Evolutionary conservation across 2,329 filamentous ascomycete species (phyloP).

Genomic region (Hypoxylon sp.): DNA sequence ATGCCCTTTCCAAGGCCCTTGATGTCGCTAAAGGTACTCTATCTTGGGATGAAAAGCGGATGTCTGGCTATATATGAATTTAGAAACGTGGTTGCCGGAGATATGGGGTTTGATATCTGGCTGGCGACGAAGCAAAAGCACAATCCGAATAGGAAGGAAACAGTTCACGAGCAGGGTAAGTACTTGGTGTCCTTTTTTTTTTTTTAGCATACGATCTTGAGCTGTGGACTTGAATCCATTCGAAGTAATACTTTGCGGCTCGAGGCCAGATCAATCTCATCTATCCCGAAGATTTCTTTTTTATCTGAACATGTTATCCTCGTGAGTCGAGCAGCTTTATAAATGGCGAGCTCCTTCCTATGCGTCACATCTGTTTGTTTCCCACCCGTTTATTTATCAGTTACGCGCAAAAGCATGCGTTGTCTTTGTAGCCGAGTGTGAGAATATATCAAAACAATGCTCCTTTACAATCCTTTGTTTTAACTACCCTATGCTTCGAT

Average conservation of each 20-base stretch:
- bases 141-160: no score
- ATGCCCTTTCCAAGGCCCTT: no score
- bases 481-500: neutral
- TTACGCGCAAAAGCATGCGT: neutral
- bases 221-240: conserved; percentile 5
- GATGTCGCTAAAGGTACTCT: no score
- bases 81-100: no score
- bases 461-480: neutral
- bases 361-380: conserved; percentile 8
- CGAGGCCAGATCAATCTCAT: neutral
- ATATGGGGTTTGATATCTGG: no score
- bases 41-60: no score
- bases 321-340: neutral
- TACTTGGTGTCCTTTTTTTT: no score
- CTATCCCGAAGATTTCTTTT: neutral
- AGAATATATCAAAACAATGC: conserved; percentile 3
- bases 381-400: neutral
- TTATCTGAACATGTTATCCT: conserved; percentile 3
- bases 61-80: no score
- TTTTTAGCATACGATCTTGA: no score
- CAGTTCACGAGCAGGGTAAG: no score
- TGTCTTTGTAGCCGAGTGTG: conserved; percentile 2
- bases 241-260: neutral
- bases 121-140: no score
- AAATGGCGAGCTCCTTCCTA: neutral